These are phyloP conservation scores for Flammula alnicola DNA, from an alignment of 1,284 basidiomycete species.

Conservation along the genomic window DNA sequence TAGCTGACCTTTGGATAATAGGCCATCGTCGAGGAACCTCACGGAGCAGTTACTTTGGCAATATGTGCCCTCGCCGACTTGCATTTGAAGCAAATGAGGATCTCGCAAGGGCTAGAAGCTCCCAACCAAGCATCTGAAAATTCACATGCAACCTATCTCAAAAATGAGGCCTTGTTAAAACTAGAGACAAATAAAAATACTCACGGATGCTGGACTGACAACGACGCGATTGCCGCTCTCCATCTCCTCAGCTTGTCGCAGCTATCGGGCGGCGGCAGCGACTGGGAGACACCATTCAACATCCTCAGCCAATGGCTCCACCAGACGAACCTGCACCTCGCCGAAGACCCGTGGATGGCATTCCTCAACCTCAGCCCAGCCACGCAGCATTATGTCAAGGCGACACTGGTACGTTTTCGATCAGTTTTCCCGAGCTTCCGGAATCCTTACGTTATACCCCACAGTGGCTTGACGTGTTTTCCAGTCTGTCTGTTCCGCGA, in stretches of 20 bases:
- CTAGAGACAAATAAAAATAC: conserved; percentile 53
- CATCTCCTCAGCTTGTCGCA: conserved; percentile 74
- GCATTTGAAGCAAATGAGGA: conserved; percentile 65
- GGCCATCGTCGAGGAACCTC: conserved; percentile 67
- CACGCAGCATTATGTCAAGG: conserved; percentile 65
- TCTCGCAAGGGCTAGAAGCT: conserved; percentile 61
- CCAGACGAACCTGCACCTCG: conserved; percentile 60
- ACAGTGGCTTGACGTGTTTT: conserved; percentile 80
- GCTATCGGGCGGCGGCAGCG: conserved; percentile 62
- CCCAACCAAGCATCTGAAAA: conserved; percentile 57
- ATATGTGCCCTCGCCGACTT: conserved; percentile 77
- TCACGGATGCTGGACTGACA: conserved; percentile 58
- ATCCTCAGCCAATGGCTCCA: conserved; percentile 75
- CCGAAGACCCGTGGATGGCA: conserved; percentile 64
- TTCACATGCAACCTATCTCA: conserved; percentile 66
- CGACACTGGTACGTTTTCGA: conserved; percentile 69
- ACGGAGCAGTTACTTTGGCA: conserved; percentile 69
- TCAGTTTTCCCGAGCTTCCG: background rate
- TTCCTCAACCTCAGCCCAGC: conserved; percentile 57
- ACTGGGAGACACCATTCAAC: conserved; percentile 69
- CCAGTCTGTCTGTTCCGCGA: conserved; percentile 62
- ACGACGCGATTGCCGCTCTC: conserved; percentile 74
- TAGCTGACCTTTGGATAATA: conserved; percentile 38
- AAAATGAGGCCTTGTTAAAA: conserved; percentile 65
- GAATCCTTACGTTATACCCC: conserved; percentile 11